These are phyloP conservation scores for Ceratobasidium theobromae DNA, from an alignment of 1,284 basidiomycete genomes.

Conservation along the genomic window DNA sequence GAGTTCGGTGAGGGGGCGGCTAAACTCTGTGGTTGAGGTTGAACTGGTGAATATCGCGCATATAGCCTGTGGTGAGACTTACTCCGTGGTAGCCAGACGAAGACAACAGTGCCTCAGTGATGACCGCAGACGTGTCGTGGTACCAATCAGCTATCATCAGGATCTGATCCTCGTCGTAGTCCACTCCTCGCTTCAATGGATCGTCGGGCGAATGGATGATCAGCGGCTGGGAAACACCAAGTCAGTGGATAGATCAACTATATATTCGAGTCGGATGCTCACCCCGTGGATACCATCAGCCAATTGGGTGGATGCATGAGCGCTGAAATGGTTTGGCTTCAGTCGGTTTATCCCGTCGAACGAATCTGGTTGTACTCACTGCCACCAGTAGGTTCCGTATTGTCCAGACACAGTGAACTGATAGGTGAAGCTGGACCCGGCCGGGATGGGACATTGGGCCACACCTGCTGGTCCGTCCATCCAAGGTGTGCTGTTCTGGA, in stretches of 20 bases:
- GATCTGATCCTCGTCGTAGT: constrained; percentile 39
- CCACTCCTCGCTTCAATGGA: constrained; percentile 40
- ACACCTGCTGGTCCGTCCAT: constrained; percentile 41
- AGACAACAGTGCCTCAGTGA: constrained; percentile 24
- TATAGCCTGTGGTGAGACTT: background rate
- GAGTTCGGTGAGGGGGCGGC: constrained; percentile 42
- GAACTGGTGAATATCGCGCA: constrained; percentile 30
- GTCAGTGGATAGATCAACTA: constrained; percentile 31
- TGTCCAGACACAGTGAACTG: constrained; percentile 39
- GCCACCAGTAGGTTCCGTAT: constrained; percentile 32
- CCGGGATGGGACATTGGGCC: constrained; percentile 45
- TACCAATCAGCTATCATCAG: constrained; percentile 37
- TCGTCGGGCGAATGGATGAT: constrained; percentile 42
- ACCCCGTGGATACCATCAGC: constrained; percentile 41
- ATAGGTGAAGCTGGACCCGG: constrained; percentile 44
- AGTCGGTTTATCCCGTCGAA: constrained; percentile 38
- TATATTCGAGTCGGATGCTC: constrained; percentile 36
- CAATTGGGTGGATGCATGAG: constrained; percentile 39
- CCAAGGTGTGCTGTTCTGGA: constrained; percentile 39
- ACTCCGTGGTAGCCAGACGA: constrained; percentile 19
- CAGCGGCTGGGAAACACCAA: constrained; percentile 31
- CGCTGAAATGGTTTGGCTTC: constrained; percentile 29
- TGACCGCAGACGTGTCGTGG: constrained; percentile 37
- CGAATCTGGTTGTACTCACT: background rate
- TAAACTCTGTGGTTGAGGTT: constrained; percentile 34